Evolutionary conservation across 1,139 yeast genomes (phyloP), one percentile per base, ranked within the genome.

Genomic region (Suhomyces coccinellae): DNA sequence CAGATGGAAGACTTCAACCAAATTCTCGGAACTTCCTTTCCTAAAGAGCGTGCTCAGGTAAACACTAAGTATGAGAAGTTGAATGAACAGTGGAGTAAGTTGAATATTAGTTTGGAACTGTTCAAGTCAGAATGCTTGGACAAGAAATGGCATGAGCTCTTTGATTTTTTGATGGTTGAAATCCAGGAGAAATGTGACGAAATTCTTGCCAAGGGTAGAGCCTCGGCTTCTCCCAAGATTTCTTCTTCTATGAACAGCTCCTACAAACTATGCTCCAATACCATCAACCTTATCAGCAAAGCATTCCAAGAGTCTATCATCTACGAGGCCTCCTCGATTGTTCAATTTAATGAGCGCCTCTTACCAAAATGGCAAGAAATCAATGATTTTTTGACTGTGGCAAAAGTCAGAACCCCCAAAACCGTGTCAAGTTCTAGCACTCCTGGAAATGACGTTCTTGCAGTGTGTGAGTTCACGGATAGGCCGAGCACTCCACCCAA

Each of bases 91-190:
- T 79, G 75, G 54, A 65, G 69, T 13, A 53, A 57, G 4, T 58
- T 84, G 16, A 58, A 69, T 10, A 61, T 62, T 9, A 68, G 72
- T 43, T 75, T 79, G 65, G 59, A 66, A 4, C 61, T 62, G 38
- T 65, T 84, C 46, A 77, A 77, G 54, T 53, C 52, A 8, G 80
- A 77, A 38, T 55, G 77, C 14, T 71, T 84, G 1, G 83, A 79
- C 46, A 66, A 68, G 29, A 73, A 80, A 52, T 84, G 89, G 90
- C 65, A 71, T 48, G 70, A 72, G 24, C 65, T 82, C 1, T 81
- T 80, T 51, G 62, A 59, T 12, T 73, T 67, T 47, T 57, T 82
- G 41, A 65, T 73, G 38, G 61, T 62, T 5, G 79, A 79, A 50
- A 58, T 76, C 7, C 58, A 59, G 3, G 53, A 52, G 2, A 69